Conservation (phyloP, 2,329 filamentous ascomycete species). For the Cladorrhinum sp. region DNA sequence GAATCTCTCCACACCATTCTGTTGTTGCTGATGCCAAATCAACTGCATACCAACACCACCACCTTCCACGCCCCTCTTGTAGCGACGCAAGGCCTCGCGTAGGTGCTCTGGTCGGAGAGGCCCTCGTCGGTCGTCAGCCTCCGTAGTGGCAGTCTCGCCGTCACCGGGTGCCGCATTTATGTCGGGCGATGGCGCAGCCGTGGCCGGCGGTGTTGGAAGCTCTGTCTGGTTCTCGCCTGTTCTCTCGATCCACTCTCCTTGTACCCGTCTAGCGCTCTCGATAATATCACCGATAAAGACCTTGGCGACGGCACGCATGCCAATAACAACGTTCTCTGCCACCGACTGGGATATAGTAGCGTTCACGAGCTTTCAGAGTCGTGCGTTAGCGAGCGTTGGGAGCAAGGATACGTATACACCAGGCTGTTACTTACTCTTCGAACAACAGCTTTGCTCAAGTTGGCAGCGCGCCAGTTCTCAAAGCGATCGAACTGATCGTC, state of each 20-base stretch:
- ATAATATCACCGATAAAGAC: constrained; percentile 75
- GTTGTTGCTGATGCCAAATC: constrained; percentile 60
- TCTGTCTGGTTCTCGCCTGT: constrained; percentile 57
- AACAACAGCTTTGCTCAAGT: constrained; percentile 66
- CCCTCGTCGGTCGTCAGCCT: constrained; percentile 31
- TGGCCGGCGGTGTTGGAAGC: constrained; percentile 42
- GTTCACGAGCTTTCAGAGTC: constrained; percentile 62
- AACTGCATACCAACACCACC: constrained; percentile 59
- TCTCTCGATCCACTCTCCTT: constrained; percentile 66
- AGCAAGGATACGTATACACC: too few relatives aligned
- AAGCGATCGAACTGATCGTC: constrained; percentile 67
- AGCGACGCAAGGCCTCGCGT: constrained; percentile 67
- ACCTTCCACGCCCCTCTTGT: constrained; percentile 61
- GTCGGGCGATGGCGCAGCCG: constrained; percentile 33
- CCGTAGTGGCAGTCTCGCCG: constrained; percentile 19
- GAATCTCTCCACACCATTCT: constrained; percentile 59
- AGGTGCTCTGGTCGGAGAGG: constrained; percentile 70
- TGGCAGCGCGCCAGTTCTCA: constrained; percentile 67
- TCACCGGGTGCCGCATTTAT: constrained; percentile 9
- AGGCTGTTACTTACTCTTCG: constrained; percentile 63
- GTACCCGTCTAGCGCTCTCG: constrained; percentile 66
- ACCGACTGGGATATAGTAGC: constrained; percentile 78
- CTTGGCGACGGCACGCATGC: constrained; percentile 74
- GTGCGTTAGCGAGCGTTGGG: constrained; percentile 6
- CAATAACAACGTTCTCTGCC: constrained; percentile 67